Conservation (phyloP, 495 filamentous ascomycete genomes). For the Podospora didyma region DNA sequence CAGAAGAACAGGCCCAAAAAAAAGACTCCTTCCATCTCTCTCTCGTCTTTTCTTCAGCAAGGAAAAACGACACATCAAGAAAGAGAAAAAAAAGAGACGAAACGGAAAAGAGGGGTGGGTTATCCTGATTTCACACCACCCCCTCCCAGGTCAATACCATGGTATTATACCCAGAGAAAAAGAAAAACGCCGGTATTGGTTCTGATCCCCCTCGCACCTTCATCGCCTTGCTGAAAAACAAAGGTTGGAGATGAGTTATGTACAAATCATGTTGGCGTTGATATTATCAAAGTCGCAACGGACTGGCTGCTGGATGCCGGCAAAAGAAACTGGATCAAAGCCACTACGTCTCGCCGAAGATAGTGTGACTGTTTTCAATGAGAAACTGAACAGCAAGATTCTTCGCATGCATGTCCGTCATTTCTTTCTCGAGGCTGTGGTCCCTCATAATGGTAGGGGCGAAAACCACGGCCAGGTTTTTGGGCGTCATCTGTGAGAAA, state of each 20-base stretch:
- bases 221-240: conserved; percentile 7
- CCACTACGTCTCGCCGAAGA: conserved; percentile 52
- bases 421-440: conserved; percentile 80
- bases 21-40: not conserved
- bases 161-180: not conserved
- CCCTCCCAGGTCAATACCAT: no score
- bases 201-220: not conserved
- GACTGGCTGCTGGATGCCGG: not conserved
- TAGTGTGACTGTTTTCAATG: conserved; percentile 77
- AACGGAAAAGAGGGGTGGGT: not conserved
- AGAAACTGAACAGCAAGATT: conserved; percentile 85
- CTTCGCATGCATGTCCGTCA: conserved; percentile 93
- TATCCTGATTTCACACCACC: not conserved
- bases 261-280: conserved; percentile 5
- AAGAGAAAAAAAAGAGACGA: not conserved
- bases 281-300: not conserved
- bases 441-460: conserved; percentile 97
- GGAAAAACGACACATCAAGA: not conserved
- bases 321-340: not conserved
- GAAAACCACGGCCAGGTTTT: conserved; percentile 95
- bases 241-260: conserved; percentile 4
- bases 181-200: not conserved
- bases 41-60: not conserved
- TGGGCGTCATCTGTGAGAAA: conserved; percentile 71
- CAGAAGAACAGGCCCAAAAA: not conserved